Base-by-base conservation (phyloP, 1,284 basidiomycete species). In the Chiua sp. region DNA sequence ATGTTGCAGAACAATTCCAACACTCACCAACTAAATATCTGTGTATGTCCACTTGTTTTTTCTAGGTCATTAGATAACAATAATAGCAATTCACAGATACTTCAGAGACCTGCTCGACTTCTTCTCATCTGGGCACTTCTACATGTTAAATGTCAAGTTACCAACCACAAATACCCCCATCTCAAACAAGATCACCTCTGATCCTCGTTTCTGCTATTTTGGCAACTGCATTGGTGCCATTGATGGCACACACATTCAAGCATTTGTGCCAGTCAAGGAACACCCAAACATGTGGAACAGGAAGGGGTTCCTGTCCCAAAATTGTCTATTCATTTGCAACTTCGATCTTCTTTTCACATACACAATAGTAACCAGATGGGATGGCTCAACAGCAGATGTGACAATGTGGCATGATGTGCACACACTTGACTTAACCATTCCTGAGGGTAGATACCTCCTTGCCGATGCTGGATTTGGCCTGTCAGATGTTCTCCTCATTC, bases 261-360 rank as follows among this genome's bases (percentile, higher is more conserved):
- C 20, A 15, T 54, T 54, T 28, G 13, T 28, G 18, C 13, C 4
- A 6, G 6, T 22, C 15, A 10, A 54, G 20, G 32, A 54, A 3
- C 53, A 54, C n/a, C 28, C 16, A 4, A 16, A 28, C 13, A 53
- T 47, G 44, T 11, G 4, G 13, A 53, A 53, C 37, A 8, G 60
- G 3, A 72, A 73, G 48, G 71, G 71, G 15, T 37, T 53, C n/a
- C 49, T 71, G 10, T 62, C 65, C 23, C 65, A 72, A 50, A 74
- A 74, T 51, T 63, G 68, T 13, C 59, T 73, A 1, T 65, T 67
- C 15, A 53, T 65, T 44, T 67, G 69, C 55, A 42, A 65, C 47
- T 67, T 63, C 57, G 30, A 63, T 22, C 22, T 62, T 13, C 23
- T 32, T 7, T 62, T 62, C 28, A 48, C 22, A 32, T 59, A 62